Conservation (phyloP, 306 rosid genomes). For the Herpetospermum pedunculosum region DNA sequence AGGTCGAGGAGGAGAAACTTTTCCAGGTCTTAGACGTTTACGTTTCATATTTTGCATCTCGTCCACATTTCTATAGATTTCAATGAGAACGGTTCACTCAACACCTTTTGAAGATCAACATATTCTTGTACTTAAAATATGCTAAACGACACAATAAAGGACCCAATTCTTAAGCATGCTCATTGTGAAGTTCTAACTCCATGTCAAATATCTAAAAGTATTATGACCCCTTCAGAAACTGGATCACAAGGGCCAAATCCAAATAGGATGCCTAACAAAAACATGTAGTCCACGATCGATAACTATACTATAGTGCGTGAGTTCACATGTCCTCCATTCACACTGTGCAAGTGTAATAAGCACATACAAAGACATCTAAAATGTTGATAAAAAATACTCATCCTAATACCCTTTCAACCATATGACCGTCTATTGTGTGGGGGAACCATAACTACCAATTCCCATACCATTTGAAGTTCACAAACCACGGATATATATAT, state of each 20-base stretch:
- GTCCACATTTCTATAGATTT: constrained; percentile 44
- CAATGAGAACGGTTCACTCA: background rate
- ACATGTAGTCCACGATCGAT: background rate
- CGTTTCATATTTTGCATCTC: constrained; percentile 38
- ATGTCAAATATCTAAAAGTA: background rate
- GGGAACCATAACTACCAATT: background rate
- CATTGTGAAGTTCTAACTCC: background rate
- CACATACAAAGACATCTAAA: background rate
- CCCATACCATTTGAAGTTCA: background rate
- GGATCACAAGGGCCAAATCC: background rate
- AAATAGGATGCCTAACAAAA: background rate
- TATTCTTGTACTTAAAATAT: background rate
- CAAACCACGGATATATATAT: background rate
- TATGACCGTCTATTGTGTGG: background rate
- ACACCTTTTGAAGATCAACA: constrained; percentile 7
- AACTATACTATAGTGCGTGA: background rate
- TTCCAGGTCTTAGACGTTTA: constrained; percentile 65
- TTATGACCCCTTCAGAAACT: background rate
- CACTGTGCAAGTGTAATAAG: background rate
- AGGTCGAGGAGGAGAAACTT: constrained; percentile 56
- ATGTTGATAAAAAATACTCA: background rate
- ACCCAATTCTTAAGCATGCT: background rate
- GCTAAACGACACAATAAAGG: background rate
- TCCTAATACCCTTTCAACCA: background rate
- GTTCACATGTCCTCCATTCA: background rate